Evolutionary conservation across 345 rosid genomes (phyloP).

Genomic region (Eucalyptus marginata): DNA sequence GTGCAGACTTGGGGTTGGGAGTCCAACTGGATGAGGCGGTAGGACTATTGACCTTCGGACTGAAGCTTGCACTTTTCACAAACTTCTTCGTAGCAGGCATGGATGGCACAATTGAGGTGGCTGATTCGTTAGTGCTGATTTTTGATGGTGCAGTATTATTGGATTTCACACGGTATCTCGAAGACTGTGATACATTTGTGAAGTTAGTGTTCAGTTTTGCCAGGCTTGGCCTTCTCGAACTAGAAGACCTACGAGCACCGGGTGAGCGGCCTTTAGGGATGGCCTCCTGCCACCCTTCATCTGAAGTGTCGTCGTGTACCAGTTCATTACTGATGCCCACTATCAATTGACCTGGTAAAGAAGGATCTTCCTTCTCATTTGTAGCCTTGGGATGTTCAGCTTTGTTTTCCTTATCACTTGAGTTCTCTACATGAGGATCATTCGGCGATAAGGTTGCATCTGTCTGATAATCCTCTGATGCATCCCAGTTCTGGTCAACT

Average conservation of each 20-base stretch:
- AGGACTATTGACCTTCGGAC: conserved; percentile 37
- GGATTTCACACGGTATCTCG: conserved; percentile 59
- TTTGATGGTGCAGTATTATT: conserved; percentile 52
- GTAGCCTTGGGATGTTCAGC: conserved; percentile 30
- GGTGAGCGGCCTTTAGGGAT: conserved; percentile 80
- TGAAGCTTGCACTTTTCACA: conserved; percentile 65
- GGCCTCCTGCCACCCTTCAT: conserved; percentile 99
- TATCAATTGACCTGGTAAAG: conserved; percentile 21
- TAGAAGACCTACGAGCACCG: conserved; percentile 49
- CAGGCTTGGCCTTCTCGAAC: conserved; percentile 67
- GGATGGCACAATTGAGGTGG: conserved; percentile 26
- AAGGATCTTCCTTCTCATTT: conserved; percentile 34
- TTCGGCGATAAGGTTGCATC: conserved; percentile 40
- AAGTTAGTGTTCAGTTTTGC: conserved; percentile 90
- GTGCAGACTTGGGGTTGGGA: conserved; percentile 36
- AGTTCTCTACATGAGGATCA: conserved; percentile 34
- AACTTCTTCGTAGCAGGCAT: conserved; percentile 40
- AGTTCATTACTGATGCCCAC: conserved; percentile 15
- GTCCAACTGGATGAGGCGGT: conserved; percentile 20
- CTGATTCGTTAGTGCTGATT: conserved; percentile 32
- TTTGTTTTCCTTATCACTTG: conserved; percentile 76
- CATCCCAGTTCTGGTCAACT: conserved; percentile 58
- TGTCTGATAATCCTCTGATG: conserved; percentile 51
- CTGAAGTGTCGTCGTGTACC: conserved; percentile 41
- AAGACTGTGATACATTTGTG: conserved; percentile 46